Evolutionary conservation across 176 grass and related monocot species (phyloP), one percentile per base, ranked within the genome.

Genomic region (Oryza australiensis): DNA sequence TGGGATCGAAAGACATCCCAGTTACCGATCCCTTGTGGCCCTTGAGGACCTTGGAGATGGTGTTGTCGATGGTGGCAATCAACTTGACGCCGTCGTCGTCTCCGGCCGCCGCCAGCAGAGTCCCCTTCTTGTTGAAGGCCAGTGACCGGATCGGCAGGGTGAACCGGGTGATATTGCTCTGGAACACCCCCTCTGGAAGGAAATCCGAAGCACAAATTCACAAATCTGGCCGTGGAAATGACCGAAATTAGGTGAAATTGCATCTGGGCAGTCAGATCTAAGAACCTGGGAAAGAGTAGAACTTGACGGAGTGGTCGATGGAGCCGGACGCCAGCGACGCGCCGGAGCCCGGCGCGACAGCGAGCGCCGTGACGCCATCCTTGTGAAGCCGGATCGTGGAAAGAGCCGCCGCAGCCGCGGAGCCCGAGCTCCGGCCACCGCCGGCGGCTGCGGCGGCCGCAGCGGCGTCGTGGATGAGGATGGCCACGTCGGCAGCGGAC

Each of bases 51-150:
- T 92, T 98, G 23, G 95, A 93, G 75, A 98, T 98, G 14, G 95
- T 87, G 63, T 74, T 93, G 78, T 98, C 95, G 3, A 98, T 84
- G 16, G 95, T 98, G 0, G 92, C 88, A 34, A 98, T 93, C 78
- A 98, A 71, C 45, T 98, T 98, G 84, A 98, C 94, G 67, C 92
- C 95, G 33, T 98, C 95, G 8, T 98, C 95, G 43, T 98, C 95
- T 35, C 95, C 95, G 3, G 92, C 95, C 1, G 95, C 95, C 18
- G 95, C 92, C 76, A 98, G 76, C 13, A 98, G 81, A 27, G 86
- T 92, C 3, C 90, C 95, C 4, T 91, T 87, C 79, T 78, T 94
- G 85, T 89, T 98, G 76, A 98, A 98, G 55, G 90, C 67, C 46
- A 98, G 88, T 18, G 92, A 94, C 57, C 88, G 79, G 66, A 98